Evolutionary conservation across 768 basidiomycete genomes (phyloP), one percentile per base, ranked within the genome.

Genomic region (Boletus edulis): DNA sequence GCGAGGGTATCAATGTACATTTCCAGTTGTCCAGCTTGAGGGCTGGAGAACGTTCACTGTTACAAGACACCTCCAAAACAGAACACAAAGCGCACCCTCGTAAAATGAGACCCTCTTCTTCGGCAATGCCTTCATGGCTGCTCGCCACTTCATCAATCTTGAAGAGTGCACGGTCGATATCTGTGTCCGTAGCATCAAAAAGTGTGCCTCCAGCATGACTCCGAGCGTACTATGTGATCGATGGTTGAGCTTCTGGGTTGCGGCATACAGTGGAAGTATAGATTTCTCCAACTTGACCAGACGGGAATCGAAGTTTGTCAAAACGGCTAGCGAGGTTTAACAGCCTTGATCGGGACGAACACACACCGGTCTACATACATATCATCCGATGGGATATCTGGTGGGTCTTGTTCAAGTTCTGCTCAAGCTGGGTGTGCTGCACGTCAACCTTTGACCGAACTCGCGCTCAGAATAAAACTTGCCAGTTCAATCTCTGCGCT

Each of bases 331-430:
- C 61, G 61, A 70, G 58, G 17, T 9, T 13, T 17, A 59, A 76
- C 51, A 75, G 63, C 47, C 20, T 52, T 13, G 44, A 24, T 54
- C 39, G 14, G 14, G 22, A 24, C 29, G 41, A 34, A 37, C 50
- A 42, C 48, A 10, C 37, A 40, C 67, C 29, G 5, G 22, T 34
- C 24, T 10, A 64, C 87, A 52, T 73, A 93, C 90, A 82, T 56
- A 83, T 91, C 91, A 94, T 93, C 48, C 89, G 78, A 63, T 88
- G 87, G 1, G 91, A 92, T 56, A 91, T 87, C 64, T 89, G 89
- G 20, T 82, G 81, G 0, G 91, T 93, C 73, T 92, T 93, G 70
- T 88, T 85, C 41, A 94, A 75, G 66, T 93, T 92, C 71, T 93
- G 91, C 72, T 94, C 89, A 11, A 94, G 79, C 91, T 91, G 43